Conservation (phyloP, 108 stramenopile genomes). For the Skeletonema marinoi region DNA sequence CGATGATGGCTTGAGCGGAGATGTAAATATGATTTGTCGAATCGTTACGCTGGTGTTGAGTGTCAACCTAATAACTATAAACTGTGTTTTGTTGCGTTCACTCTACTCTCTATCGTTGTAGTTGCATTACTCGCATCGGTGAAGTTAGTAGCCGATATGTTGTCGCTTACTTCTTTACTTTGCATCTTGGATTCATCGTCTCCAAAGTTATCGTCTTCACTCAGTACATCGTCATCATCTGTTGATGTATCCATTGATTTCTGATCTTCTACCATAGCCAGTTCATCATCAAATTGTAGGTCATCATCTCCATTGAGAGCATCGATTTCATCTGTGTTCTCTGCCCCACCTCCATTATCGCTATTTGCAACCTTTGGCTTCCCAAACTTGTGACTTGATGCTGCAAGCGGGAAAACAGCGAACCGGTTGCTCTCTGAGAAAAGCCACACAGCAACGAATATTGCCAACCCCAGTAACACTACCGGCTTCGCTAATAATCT, state of each 20-base stretch:
- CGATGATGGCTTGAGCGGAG: neutral
- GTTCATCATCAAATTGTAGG: neutral
- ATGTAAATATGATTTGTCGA: neutral
- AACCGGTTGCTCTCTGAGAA: neutral
- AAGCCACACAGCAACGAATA: neutral
- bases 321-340: neutral
- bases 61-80: neutral
- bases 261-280: neutral
- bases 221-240: neutral
- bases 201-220: neutral
- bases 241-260: neutral
- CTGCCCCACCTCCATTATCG: neutral
- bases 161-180: neutral
- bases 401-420: neutral
- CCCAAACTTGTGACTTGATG: neutral
- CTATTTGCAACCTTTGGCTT: neutral
- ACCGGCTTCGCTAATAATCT: neutral
- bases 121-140: neutral
- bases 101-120: neutral
- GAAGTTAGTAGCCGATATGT: neutral
- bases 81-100: neutral
- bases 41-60: neutral
- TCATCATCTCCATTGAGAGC: neutral
- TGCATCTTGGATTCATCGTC: neutral
- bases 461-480: neutral